Percentiles rank a stretch among this genome's conserved stretches.
Conservation (phyloP, 768 basidiomycete genomes). For the Amanita pseudoporphyria region DNA sequence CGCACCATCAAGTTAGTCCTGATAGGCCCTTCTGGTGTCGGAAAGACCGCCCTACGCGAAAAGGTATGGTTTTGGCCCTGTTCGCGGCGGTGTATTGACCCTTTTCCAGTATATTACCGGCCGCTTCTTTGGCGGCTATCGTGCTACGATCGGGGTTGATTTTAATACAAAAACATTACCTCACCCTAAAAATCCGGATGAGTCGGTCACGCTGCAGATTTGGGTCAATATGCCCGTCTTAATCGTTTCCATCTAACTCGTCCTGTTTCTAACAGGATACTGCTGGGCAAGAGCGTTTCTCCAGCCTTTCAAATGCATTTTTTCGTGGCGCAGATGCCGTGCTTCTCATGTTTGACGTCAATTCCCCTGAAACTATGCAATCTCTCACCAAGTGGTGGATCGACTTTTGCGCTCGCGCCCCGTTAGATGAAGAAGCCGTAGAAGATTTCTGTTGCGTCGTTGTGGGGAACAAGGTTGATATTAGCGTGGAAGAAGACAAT, state of each 20-base stretch:
- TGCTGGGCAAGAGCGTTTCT: constrained; percentile 84
- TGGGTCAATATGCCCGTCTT: constrained; percentile 25
- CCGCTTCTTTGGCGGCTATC: constrained; percentile 65
- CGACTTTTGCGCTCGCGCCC: constrained; percentile 61
- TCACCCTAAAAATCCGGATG: constrained; percentile 42
- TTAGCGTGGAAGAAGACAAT: constrained; percentile 17
- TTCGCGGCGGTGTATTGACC: constrained; percentile 58
- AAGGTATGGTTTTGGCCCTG: constrained; percentile 62
- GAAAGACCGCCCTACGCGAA: constrained; percentile 72
- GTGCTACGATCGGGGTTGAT: constrained; percentile 85
- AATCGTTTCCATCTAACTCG: background rate
- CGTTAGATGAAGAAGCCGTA: constrained; percentile 52
- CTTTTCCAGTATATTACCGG: constrained; percentile 58
- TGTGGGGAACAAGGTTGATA: constrained; percentile 75
- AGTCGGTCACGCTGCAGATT: constrained; percentile 59
- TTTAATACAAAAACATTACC: constrained; percentile 72
- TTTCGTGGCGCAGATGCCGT: constrained; percentile 82
- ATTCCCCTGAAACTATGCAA: constrained; percentile 47
- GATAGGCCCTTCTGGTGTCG: constrained; percentile 77
- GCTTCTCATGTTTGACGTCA: constrained; percentile 75
- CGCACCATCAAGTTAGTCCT: constrained; percentile 74
- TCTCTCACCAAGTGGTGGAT: constrained; percentile 68
- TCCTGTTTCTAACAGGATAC: constrained; percentile 45
- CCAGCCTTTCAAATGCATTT: constrained; percentile 71
- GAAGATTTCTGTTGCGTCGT: constrained; percentile 63